These are phyloP conservation scores for Claviceps sorghi DNA, from an alignment of 2,329 filamentous ascomycete genomes.

Conservation along the genomic window DNA sequence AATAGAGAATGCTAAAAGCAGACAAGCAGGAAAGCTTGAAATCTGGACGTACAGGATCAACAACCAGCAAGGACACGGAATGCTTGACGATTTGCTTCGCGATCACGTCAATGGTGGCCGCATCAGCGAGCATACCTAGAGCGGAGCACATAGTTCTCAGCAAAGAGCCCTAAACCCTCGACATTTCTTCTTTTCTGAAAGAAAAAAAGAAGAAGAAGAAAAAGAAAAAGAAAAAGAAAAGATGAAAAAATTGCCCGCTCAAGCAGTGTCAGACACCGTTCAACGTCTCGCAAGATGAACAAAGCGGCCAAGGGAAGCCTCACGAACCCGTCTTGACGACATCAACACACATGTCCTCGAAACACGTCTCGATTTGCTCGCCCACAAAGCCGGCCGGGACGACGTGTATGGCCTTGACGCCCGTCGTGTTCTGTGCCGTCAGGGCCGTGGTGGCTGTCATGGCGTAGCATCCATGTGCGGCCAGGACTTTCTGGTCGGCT, in stretches of 20 bases:
- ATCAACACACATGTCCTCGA: conserved; percentile 74
- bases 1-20: neutral
- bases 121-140: conserved; percentile 24
- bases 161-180: neutral
- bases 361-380: conserved; percentile 72
- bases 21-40: neutral
- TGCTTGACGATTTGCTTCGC: conserved; percentile 17
- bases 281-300: too few species aligned
- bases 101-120: conserved; percentile 23
- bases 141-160: neutral
- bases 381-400: conserved; percentile 65
- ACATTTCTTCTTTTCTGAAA: neutral
- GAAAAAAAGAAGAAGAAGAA: too few species aligned
- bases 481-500: conserved; percentile 88
- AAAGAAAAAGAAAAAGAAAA: too few species aligned
- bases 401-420: conserved; percentile 67
- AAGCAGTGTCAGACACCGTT: too few species aligned
- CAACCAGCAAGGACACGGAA: conserved; percentile 17
- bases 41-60: conserved; percentile 21
- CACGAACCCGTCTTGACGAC: conserved; percentile 75
- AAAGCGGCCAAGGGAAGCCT: neutral
- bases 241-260: too few species aligned
- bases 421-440: conserved; percentile 88
- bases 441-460: conserved; percentile 92
- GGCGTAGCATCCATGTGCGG: conserved; percentile 83